A percentile compares a stretch with the other conserved stretches of the same genome.
Conservation (phyloP, 2,329 filamentous ascomycete genomes). For the Ophiostoma quercus region DNA sequence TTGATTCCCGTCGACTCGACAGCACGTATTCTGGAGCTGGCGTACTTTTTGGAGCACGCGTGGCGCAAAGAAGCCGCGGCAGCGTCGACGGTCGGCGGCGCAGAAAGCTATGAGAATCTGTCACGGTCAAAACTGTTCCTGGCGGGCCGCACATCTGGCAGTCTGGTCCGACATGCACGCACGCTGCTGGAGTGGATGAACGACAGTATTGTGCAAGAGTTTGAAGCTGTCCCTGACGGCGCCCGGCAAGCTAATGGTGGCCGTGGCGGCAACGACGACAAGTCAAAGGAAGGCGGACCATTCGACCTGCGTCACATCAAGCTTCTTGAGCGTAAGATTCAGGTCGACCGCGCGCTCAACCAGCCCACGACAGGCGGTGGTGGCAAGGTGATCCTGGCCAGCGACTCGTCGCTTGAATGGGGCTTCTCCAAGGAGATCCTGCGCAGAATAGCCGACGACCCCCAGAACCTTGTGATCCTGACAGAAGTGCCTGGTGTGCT, state of each 20-base stretch:
- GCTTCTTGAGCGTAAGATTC: constrained; percentile 73
- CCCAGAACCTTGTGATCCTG: constrained; percentile 77
- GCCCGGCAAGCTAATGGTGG: constrained; percentile 43
- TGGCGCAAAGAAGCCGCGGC: constrained; percentile 65
- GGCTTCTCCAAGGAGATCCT: constrained; percentile 84
- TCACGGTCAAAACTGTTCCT: constrained; percentile 64
- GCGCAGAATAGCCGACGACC: constrained; percentile 65
- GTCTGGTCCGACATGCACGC: constrained; percentile 82
- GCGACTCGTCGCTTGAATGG: constrained; percentile 87
- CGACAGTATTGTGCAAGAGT: constrained; percentile 86
- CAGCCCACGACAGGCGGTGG: constrained; percentile 42
- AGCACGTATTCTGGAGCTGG: constrained; percentile 85
- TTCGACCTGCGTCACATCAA: constrained; percentile 88
- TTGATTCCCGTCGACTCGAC: constrained; percentile 93
- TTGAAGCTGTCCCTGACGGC: constrained; percentile 63
- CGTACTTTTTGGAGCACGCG: constrained; percentile 86
- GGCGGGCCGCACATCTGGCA: constrained; percentile 78
- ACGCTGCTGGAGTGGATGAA: constrained; percentile 99
- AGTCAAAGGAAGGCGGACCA: constrained; percentile 58
- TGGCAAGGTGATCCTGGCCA: constrained; percentile 79
- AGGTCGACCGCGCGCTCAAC: constrained; percentile 65
- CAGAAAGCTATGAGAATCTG: constrained; percentile 44
- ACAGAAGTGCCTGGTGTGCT: constrained; percentile 63
- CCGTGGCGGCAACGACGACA: constrained; percentile 48
- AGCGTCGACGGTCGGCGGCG: constrained; percentile 31